Evolutionary conservation across 1,284 basidiomycete species (phyloP).

Genomic region (Moniliella sp.): DNA sequence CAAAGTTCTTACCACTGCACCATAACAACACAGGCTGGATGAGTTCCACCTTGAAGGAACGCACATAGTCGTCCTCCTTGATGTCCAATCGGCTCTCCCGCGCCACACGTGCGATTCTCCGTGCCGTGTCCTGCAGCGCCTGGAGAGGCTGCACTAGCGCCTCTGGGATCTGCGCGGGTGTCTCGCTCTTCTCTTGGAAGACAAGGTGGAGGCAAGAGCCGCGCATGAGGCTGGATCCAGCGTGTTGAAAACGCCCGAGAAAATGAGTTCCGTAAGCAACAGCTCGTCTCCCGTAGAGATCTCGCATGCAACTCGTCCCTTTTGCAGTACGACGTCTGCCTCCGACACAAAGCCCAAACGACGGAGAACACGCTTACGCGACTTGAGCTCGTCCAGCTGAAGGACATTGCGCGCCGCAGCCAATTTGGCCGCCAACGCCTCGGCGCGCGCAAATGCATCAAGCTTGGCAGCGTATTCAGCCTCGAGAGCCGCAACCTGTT

Average conservation of each 20-base stretch:
- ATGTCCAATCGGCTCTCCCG: constrained; percentile 72
- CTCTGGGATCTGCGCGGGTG: constrained; percentile 63
- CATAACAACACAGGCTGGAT: constrained; percentile 83
- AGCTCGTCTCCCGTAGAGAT: constrained; percentile 92
- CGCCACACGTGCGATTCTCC: constrained; percentile 81
- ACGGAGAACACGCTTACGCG: constrained; percentile 74
- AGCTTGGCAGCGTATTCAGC: too few relatives aligned
- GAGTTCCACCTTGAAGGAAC: constrained; percentile 88
- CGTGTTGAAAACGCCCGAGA: constrained; percentile 84
- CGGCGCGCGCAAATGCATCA: too few relatives aligned
- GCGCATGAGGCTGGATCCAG: constrained; percentile 77
- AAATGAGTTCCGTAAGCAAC: constrained; percentile 83
- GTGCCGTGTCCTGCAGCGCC: constrained; percentile 79
- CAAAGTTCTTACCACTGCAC: constrained; percentile 95
- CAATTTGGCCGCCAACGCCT: constrained; percentile 59
- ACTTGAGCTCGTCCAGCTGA: constrained; percentile 89
- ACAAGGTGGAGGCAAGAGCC: constrained; percentile 84
- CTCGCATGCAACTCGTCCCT: constrained; percentile 92
- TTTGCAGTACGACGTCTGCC: constrained; percentile 86
- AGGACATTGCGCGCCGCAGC: constrained; percentile 73
- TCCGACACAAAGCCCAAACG: constrained; percentile 70
- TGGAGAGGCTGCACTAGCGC: constrained; percentile 76
- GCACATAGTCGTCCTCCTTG: constrained; percentile 82
- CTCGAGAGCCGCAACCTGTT: too few relatives aligned
- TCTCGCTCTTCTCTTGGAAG: constrained; percentile 89